Conservation (phyloP, 768 basidiomycete species). For the Scleroderma citrinum region DNA sequence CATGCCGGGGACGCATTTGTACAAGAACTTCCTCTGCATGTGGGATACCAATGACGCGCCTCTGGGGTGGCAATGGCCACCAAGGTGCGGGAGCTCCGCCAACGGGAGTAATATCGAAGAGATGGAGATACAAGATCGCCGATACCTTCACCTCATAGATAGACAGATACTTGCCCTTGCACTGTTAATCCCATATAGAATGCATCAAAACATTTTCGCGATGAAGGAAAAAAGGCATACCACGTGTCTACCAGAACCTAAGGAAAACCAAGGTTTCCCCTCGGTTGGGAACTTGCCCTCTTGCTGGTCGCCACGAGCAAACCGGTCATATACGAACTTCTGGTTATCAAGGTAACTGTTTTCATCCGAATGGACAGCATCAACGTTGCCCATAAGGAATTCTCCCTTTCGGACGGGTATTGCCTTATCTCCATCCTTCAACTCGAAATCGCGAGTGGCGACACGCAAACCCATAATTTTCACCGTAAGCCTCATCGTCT, state of each 20-base stretch:
- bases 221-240: constrained; percentile 4
- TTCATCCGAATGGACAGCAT: neutral
- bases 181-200: neutral
- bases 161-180: neutral
- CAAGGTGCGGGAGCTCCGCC: neutral
- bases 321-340: constrained; percentile 17
- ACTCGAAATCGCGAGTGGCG: constrained; percentile 13
- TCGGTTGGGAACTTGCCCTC: constrained; percentile 11
- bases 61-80: neutral
- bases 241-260: constrained; percentile 15
- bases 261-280: constrained; percentile 8
- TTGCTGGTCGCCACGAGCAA: constrained; percentile 13
- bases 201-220: neutral
- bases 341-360: constrained; percentile 7
- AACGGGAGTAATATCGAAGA: neutral
- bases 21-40: neutral
- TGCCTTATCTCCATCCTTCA: constrained; percentile 5
- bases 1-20: neutral
- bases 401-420: neutral
- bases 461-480: constrained; percentile 14
- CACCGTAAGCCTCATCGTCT: constrained; percentile 18
- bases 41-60: neutral
- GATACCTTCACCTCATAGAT: neutral
- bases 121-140: neutral
- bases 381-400: neutral